These are phyloP conservation scores for Starmerella stigmatis DNA, from an alignment of 805 yeast species.

Conservation along the genomic window DNA sequence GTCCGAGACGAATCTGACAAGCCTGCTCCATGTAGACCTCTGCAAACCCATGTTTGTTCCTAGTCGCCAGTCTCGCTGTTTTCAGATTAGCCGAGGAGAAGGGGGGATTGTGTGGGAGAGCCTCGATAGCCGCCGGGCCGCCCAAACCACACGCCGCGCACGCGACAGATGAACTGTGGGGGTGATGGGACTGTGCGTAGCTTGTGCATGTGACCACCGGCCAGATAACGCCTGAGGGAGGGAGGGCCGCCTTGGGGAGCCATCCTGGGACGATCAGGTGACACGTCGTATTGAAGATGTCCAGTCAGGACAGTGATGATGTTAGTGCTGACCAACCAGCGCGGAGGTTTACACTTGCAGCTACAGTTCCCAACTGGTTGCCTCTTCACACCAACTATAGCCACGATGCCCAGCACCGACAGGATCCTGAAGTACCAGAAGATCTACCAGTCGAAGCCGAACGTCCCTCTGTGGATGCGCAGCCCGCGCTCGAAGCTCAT, in stretches of 20 bases:
- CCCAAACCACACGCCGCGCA: too few species aligned
- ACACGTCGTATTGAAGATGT: too few species aligned
- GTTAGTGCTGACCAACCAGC: slow-evolving; percentile 18
- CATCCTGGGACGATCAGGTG: too few species aligned
- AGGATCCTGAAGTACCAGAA: slow-evolving; percentile 29
- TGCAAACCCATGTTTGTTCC: background rate
- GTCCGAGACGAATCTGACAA: slow-evolving; percentile 42
- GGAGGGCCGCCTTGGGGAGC: too few species aligned
- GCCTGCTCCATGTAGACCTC: slow-evolving; percentile 23
- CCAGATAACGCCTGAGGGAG: too few species aligned
- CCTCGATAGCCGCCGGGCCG: too few species aligned
- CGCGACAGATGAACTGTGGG: too few species aligned
- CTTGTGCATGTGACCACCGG: too few species aligned
- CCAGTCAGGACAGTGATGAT: too few species aligned
- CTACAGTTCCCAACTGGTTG: background rate
- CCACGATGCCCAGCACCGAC: slow-evolving; percentile 20
- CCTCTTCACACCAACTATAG: background rate
- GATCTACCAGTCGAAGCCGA: slow-evolving; percentile 31
- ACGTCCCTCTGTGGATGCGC: slow-evolving; percentile 33
- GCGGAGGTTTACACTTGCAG: background rate
- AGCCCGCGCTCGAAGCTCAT: slow-evolving; percentile 60
- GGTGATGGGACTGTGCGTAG: too few species aligned
- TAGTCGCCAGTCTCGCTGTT: background rate
- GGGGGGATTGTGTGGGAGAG: too few species aligned
- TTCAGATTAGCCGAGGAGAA: background rate